Evolutionary conservation across 1,284 basidiomycete species (phyloP), one percentile per base, ranked within the genome.

Genomic region (Leccinum subrobustum): DNA sequence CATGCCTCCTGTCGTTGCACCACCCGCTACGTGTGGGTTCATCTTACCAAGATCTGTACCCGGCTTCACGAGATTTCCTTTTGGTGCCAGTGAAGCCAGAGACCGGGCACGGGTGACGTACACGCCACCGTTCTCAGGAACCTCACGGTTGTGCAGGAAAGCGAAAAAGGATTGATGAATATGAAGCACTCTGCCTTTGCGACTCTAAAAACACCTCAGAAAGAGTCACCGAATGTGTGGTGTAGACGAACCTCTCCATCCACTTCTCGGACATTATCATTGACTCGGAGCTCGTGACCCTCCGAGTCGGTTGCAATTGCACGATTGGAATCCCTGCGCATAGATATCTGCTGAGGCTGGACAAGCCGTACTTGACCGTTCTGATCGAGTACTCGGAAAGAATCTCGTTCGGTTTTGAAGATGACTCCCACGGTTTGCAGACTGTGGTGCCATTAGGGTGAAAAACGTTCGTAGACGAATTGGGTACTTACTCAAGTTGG

Each of bases 341-440:
- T 93, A 12, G 91, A 91, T 67, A 99, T 97, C 74, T 99, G 96
- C 65, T 95, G 93, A 7, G 96, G 94, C 69, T 92, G 90, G n/a
- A 98, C 92, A 6, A 91, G 81, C 20, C 94, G 90, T 25, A 93
- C 84, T 76, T 92, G 88, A 1, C 95, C 93, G 66, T 94, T 92
- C 75, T 98, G 96, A 73, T 99, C 96, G 53, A 99, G 83, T 1
- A 99, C 92, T 61, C 93, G 92, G 85, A 99, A 95, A 7, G 92
- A 89, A 71, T 95, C 93, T 18, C 94, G 88, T 74, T 99, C 97
- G 4, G 96, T 96, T 77, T 97, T 97, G 84, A 92, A 97, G 67
- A 99, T 96, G 62, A 99, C 95, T 72, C 95, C 96, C 27, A 95
- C 93, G 2, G 96, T 97, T 73, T 95, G 92, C 37, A 89, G 83